A percentile compares a stretch with the other conserved stretches of the same genome.
phyloP scores from a whole-genome alignment of 192 early-diverging fungal species.

The Thamnidium elegans region DNA sequence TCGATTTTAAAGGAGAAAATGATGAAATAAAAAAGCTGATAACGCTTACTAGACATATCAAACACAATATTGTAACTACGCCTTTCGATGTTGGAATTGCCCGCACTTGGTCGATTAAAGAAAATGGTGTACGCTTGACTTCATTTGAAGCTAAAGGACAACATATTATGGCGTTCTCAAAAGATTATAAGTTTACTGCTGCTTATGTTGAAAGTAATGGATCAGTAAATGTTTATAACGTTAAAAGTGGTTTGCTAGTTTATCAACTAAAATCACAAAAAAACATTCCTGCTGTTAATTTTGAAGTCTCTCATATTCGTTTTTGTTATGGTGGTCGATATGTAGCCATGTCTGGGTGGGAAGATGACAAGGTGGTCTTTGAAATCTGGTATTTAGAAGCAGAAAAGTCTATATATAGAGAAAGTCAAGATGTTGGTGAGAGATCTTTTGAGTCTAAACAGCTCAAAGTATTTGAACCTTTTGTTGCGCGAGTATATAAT shows the following conservation, averaged over 20 bases:
- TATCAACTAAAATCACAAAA: not conserved
- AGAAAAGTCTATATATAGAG: not conserved
- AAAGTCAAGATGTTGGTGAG: not conserved
- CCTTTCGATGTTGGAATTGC: too few species aligned
- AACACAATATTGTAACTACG: too few species aligned
- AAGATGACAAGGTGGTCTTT: not conserved
- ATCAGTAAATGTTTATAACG: not conserved
- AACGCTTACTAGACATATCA: too few species aligned
- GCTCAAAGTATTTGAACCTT: too few species aligned
- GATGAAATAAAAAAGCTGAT: too few species aligned
- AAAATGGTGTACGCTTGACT: too few species aligned
- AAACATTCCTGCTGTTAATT: not conserved
- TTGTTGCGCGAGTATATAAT: too few species aligned
- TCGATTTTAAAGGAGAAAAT: too few species aligned
- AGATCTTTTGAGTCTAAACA: too few species aligned
- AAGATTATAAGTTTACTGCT: not conserved
- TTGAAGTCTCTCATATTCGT: not conserved
- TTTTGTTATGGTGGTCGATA: slow-evolving; percentile 6
- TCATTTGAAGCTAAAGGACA: not conserved
- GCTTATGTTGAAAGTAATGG: not conserved
- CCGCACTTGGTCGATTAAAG: too few species aligned
- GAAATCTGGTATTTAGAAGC: slow-evolving; percentile 1
- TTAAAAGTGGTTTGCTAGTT: not conserved
- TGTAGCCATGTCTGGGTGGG: not conserved
- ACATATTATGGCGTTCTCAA: slow-evolving; percentile 2